phyloP scores from a whole-genome alignment of 2,329 filamentous ascomycete genomes.

The Botryotinia calthae region DNA sequence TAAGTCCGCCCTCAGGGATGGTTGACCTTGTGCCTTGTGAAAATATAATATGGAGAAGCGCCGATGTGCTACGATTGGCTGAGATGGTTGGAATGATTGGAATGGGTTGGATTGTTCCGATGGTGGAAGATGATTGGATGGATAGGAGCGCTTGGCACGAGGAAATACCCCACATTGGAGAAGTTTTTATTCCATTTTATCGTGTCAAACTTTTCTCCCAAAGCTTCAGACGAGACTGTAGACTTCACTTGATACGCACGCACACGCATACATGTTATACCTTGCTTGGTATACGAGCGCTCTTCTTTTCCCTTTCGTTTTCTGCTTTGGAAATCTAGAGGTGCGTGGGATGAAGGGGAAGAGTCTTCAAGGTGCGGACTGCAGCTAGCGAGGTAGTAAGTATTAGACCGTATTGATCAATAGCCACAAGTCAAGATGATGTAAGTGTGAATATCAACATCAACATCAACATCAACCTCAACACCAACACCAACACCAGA shows the following conservation, averaged over 20 bases:
- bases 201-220: slow-evolving; percentile 1
- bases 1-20: neutral
- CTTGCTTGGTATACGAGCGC: neutral
- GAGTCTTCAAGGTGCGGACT: neutral
- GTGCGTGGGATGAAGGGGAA: neutral
- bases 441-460: neutral
- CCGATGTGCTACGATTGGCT: slow-evolving; percentile 11
- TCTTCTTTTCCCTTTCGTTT: neutral
- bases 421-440: neutral
- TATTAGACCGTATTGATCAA: neutral
- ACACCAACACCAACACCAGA: too few relatives aligned
- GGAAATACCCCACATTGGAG: neutral
- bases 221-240: too few relatives aligned
- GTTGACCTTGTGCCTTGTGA: neutral
- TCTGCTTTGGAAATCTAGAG: neutral
- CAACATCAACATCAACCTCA: neutral
- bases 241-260: neutral
- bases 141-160: neutral
- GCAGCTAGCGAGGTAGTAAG: neutral
- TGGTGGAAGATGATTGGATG: neutral
- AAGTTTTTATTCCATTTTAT: slow-evolving; percentile 3
- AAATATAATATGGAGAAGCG: neutral
- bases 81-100: neutral
- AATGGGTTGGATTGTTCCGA: neutral
- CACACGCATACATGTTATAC: too few relatives aligned